phyloP scores from a whole-genome alignment of 2,329 filamentous ascomycete genomes.

The Ophidiomyces ophidiicola region DNA sequence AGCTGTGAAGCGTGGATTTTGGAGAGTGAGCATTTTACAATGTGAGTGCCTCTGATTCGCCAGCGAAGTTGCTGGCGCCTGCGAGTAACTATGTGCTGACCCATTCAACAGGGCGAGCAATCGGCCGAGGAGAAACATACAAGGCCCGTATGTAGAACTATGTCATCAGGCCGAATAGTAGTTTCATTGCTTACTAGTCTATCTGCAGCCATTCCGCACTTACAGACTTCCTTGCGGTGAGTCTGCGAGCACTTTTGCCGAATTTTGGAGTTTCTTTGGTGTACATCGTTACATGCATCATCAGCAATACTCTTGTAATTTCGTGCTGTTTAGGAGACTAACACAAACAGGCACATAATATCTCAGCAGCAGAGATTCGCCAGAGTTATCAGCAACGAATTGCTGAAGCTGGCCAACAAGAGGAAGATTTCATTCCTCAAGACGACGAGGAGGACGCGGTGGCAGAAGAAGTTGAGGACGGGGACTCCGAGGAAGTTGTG shows the following conservation, averaged over 20 bases:
- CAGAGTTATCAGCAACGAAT: conserved; percentile 46
- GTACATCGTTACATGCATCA: background rate
- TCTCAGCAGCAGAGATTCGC: conserved; percentile 51
- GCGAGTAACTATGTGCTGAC: background rate
- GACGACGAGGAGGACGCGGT: conserved; percentile 23
- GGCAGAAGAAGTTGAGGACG: conserved; percentile 32
- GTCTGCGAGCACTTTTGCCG: conserved; percentile 18
- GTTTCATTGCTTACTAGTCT: conserved; percentile 12
- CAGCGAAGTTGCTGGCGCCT: background rate
- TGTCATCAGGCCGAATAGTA: background rate
- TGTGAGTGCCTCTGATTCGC: conserved; percentile 11
- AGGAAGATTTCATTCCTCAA: conserved; percentile 17
- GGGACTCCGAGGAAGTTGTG: background rate
- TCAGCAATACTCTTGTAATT: too few species aligned
- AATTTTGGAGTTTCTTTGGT: conserved; percentile 1
- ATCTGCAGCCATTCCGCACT: conserved; percentile 47
- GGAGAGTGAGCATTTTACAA: background rate
- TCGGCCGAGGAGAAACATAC: conserved; percentile 10
- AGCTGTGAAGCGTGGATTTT: too few species aligned
- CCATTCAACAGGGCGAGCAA: conserved; percentile 9
- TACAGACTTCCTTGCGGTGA: conserved; percentile 54
- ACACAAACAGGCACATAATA: conserved; percentile 46
- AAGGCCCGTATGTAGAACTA: conserved; percentile 32
- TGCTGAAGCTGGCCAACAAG: conserved; percentile 24
- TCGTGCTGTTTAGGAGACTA: too few species aligned